Evolutionary conservation across 495 filamentous ascomycete species (phyloP), one percentile per base, ranked within the genome.

Genomic region (Bryoglossum gracile): DNA sequence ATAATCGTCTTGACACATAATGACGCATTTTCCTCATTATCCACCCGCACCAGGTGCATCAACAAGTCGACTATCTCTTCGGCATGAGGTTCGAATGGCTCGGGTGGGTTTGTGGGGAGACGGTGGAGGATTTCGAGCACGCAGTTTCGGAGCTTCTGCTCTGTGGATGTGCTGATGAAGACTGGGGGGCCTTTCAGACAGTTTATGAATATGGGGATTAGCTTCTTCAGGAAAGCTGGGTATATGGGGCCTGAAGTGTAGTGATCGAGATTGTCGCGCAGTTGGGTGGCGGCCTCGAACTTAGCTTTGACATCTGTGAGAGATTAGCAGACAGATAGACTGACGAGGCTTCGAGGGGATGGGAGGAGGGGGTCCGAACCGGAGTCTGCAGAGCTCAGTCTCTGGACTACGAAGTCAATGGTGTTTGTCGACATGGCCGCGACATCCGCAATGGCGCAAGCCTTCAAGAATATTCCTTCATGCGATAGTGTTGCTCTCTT

Each of bases 21-120:
- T 11, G 94, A 87, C 2, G 90, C 94, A 71, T 99, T 99, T 36
- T 99, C 94, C 62, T 99, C 94, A 57, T 99, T 99, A 62, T 99
- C 94, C 35, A 77, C 81, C 48, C 82, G 81, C 43, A 95, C 88
- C 21, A 99, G 71, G 25, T 75, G 72, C 86, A 97, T 92, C 50
- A 96, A 68, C 50, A 91, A 72, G 58, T 95, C 88, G 30, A 95
- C 89, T 51, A 94, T 79, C 50, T 88, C 83, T 32, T 77, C 74
- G 14, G 90, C 91, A 61, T 89, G 92, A 3, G 83, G 86, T 64
- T 95, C 88, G 58, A 94, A 78, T 4, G 77, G 77, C 53, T 95
- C 89, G 19, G 82, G 69, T 8, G 86, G 83, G 44, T 70, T 81
- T 0, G 87, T 89, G 4, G 91, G 94, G 46, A 99, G 62, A 41